Percentiles rank a stretch among this genome's conserved stretches.
phyloP scores from a whole-genome alignment of 139 green algal genomes.

The Yamagishiella unicocca region DNA sequence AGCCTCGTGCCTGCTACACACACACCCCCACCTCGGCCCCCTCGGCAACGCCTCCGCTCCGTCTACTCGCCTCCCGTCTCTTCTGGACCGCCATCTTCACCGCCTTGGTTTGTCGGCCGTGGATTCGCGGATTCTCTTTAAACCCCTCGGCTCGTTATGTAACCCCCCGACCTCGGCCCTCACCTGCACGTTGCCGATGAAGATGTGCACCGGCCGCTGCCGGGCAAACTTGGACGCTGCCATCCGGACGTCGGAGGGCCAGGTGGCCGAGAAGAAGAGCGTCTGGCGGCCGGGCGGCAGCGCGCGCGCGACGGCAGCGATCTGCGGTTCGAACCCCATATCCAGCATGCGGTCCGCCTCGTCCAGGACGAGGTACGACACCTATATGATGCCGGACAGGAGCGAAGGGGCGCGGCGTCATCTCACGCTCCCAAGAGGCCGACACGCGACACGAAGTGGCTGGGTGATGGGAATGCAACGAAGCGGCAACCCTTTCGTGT shows the following conservation, averaged over 20 bases:
- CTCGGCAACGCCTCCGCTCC: background rate
- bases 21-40: too few species aligned
- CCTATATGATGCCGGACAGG: too few species aligned
- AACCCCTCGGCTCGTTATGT: background rate
- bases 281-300: conserved; percentile 90
- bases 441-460: too few species aligned
- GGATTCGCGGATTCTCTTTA: too few species aligned
- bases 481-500: too few species aligned
- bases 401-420: too few species aligned
- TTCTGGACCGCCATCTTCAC: too few species aligned
- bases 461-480: too few species aligned
- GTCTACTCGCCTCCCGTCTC: too few species aligned
- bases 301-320: conserved; percentile 57
- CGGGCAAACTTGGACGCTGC: conserved; percentile 88
- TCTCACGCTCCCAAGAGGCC: too few species aligned
- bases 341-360: conserved; percentile 98
- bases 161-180: background rate
- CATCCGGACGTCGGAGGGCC: conserved; percentile 90
- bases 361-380: conserved; percentile 95
- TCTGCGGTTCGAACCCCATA: conserved; percentile 94
- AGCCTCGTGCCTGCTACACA: too few species aligned
- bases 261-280: conserved; percentile 96
- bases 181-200: conserved; percentile 84
- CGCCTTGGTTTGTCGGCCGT: too few species aligned
- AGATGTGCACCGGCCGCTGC: conserved; percentile 79